Base-by-base conservation (phyloP, 495 filamentous ascomycete genomes). In the Daldinia caldariorum region DNA sequence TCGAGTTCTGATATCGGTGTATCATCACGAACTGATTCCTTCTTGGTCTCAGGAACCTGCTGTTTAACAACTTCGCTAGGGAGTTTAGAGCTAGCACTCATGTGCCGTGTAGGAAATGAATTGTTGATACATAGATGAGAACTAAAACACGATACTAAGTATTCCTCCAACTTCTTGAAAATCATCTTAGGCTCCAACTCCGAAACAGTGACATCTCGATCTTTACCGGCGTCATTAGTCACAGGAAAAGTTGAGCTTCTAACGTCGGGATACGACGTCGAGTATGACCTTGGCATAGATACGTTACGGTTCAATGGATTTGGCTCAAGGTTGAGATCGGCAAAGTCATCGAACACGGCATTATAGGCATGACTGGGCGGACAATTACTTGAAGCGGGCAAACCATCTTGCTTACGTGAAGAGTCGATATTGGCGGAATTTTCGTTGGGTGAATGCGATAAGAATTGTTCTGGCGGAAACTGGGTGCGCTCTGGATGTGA, bases 121-220 rank as follows among this genome's bases (percentile, higher is more conserved):
- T 78, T 79, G 73, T 97, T 96, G 8, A 97, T 79, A 74, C 86
- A 89, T 34, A 90, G 85, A 71, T 87, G 89, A 10, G 87, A 86
- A 51, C 85, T 88, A 72, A 97, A 92, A 58, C 86, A 88, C 18
- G 74, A 74, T 29, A 89, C 79, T 34, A 97, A 85, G 74, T 94
- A 92, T 59, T 92, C 90, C 77, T 97, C 93, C 50, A 97, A 74
- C 20, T 81, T 84, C 63, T 85, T 86, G 73, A 97, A 97, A 12
- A 92, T 82, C 20, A 74, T 77, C 60, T 74, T 81, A 2, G 76
- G 70, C 6, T 81, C 79, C 0, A 70, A 58, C 34, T 70, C 71
- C 6, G 70, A 45, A 72, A 63, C 38, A 59, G 77, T 16, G 47
- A 69, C 34, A 20, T 68, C 61, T 55, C 50, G 5, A 31, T 31